Evolutionary conservation across 208 protist species (phyloP).

Genomic region (Wallacemonas sp.): DNA sequence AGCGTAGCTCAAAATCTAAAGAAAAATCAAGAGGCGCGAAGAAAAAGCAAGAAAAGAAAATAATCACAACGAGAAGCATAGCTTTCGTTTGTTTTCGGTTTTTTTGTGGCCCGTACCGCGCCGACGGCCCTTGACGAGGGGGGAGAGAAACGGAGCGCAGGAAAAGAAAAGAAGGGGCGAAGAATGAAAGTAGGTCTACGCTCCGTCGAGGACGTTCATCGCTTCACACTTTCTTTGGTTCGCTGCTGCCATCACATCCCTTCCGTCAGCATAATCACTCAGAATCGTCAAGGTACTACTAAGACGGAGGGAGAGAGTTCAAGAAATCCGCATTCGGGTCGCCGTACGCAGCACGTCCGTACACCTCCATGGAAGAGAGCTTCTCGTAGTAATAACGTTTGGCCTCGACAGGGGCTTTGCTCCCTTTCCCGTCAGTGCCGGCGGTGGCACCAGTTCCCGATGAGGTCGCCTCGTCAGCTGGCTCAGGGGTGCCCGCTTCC

Average conservation of each 20-base stretch:
- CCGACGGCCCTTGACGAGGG: too few relatives aligned
- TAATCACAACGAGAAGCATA: neutral
- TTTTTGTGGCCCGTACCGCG: too few relatives aligned
- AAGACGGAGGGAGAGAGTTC: neutral
- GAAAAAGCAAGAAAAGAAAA: conserved; percentile 6
- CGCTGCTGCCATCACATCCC: too few relatives aligned
- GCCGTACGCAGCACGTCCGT: conserved; percentile 12
- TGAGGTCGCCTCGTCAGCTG: too few relatives aligned
- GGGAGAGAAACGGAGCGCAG: conserved; percentile 3
- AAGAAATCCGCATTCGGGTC: neutral
- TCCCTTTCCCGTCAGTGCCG: neutral
- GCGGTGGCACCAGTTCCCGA: too few relatives aligned
- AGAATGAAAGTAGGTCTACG: too few relatives aligned
- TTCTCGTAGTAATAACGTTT: conserved; percentile 22
- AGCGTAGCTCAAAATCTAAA: conserved; percentile 12
- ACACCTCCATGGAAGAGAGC: conserved; percentile 19
- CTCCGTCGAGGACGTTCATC: too few relatives aligned
- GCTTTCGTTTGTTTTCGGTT: too few relatives aligned
- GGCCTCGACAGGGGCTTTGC: neutral
- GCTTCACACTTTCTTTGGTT: too few relatives aligned
- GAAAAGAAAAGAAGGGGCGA: neutral
- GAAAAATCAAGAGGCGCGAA: neutral
- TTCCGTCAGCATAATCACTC: too few relatives aligned
- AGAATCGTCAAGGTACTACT: neutral
- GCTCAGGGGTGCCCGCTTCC: too few relatives aligned